Evolutionary conservation across 495 filamentous ascomycete species (phyloP), one percentile per base, ranked within the genome.

Genomic region (Podospora bellae-mahoneyi): DNA sequence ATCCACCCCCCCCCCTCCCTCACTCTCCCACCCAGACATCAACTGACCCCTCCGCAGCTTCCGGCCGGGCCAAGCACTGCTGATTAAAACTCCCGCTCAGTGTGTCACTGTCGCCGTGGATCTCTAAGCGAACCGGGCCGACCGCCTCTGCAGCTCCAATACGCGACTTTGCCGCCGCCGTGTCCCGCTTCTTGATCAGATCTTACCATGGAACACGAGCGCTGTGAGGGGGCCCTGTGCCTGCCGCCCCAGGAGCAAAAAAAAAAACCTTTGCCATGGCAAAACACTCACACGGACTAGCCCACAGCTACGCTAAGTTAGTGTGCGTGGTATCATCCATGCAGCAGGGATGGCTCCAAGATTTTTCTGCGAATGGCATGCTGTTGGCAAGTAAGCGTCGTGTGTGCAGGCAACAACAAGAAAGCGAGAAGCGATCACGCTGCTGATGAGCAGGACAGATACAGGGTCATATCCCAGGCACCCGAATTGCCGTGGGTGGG

Each of bases 91-190:
- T 58, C 18, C 23, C 23, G 55, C 55, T 58, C 10, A 26, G n/a
- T n/a, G 23, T 58, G 55, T 20, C 23, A 58, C 39, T 48, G 39
- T 48, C 39, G 39, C 23, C 55, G 55, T 58, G 55, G n/a, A 58
- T 58, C 55, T 58, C 2, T 58, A 58, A 58, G 55, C 55, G 55
- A 58, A 58, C 55, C 55, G 55, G 55, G 55, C 55, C 55, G 55
- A 58, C n/a, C n/a, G n/a, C n/a, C n/a, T 58, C n/a, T 58, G n/a
- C n/a, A 58, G 7, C 55, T 58, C 55, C 55, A 58, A 6, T 58
- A 58, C 23, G 55, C 55, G 23, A 58, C 9, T 20, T 26, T 58
- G 55, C 55, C n/a, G 55, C n/a, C 55, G 55, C 55, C 23, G n/a
- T 58, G n/a, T 58, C n/a, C 55, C 55, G 55, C 55, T 58, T 19